phyloP scores from a whole-genome alignment of 495 filamentous ascomycete species.

The Hamigera avellanea region DNA sequence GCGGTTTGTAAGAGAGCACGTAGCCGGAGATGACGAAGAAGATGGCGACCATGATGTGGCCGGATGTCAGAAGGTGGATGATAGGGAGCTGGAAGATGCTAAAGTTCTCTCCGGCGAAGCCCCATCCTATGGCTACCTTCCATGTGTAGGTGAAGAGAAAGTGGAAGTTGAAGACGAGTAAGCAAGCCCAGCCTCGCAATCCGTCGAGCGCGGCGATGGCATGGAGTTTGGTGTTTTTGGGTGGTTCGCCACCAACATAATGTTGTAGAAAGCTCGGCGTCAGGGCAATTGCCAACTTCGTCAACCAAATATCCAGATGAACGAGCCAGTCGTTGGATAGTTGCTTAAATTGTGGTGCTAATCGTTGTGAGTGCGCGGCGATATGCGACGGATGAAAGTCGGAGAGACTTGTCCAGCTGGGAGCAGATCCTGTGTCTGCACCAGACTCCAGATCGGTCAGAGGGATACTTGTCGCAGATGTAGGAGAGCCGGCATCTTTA shows the following conservation, averaged over 20 bases:
- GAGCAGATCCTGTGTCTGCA: not conserved
- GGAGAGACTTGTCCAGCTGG: conserved; percentile 15
- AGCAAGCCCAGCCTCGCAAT: conserved; percentile 37
- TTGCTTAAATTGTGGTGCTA: conserved; percentile 11
- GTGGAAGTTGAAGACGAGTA: conserved; percentile 44
- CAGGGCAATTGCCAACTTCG: conserved; percentile 22
- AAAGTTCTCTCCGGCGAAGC: conserved; percentile 37
- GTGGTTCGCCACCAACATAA: conserved; percentile 22
- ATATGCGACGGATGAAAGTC: conserved; percentile 20
- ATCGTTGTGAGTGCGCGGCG: conserved; percentile 13
- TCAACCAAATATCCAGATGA: conserved; percentile 13
- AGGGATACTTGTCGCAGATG: not conserved
- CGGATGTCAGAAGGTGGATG: conserved; percentile 49
- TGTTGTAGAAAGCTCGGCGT: conserved; percentile 32
- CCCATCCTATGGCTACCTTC: conserved; percentile 36
- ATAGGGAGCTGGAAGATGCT: conserved; percentile 52
- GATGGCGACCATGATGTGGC: conserved; percentile 59
- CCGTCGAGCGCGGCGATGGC: conserved; percentile 39
- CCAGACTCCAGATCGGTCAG: not conserved
- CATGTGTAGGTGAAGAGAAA: conserved; percentile 40
- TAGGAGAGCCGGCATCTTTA: not conserved
- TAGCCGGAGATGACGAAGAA: conserved; percentile 68
- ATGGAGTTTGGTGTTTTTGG: conserved; percentile 22
- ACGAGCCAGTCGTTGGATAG: conserved; percentile 18
- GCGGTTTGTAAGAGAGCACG: conserved; percentile 52